phyloP scores from a whole-genome alignment of 805 yeast genomes.

The Peterozyma toletana region DNA sequence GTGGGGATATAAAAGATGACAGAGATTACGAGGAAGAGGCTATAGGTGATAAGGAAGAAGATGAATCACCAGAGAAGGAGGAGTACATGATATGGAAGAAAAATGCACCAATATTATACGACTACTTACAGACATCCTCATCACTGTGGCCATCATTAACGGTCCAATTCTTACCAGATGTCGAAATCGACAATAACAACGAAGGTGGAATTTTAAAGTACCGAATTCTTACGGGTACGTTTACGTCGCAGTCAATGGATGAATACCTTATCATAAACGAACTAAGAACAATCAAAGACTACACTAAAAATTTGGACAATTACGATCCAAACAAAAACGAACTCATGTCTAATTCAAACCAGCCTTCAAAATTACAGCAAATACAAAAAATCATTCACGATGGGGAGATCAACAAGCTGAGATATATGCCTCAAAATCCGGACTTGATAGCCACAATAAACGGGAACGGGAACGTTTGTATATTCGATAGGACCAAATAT shows the following conservation, averaged over 20 bases:
- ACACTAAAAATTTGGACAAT: conserved; percentile 20
- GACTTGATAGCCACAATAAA: conserved; percentile 71
- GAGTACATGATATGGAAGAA: conserved; percentile 42
- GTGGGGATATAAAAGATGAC: neutral
- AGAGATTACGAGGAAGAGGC: neutral
- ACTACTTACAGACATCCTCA: conserved; percentile 41
- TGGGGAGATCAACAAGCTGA: conserved; percentile 69
- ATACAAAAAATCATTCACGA: conserved; percentile 57
- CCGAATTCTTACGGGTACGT: conserved; percentile 54
- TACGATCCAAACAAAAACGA: conserved; percentile 29
- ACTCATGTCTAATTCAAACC: conserved; percentile 20
- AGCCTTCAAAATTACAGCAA: conserved; percentile 28
- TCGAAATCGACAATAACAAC: conserved; percentile 15
- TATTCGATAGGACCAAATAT: conserved; percentile 84
- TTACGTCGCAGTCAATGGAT: conserved; percentile 50
- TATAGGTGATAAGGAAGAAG: neutral
- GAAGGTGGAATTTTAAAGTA: conserved; percentile 17
- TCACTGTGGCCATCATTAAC: conserved; percentile 61
- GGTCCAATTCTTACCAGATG: conserved; percentile 58
- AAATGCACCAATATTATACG: conserved; percentile 49
- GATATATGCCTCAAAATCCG: conserved; percentile 81
- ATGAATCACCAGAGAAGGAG: conserved; percentile 3
- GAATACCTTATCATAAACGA: conserved; percentile 36
- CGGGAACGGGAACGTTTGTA: conserved; percentile 53
- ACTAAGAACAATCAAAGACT: conserved; percentile 19